These are phyloP conservation scores for Penicillium glabrum DNA, from an alignment of 2,329 filamentous ascomycete species.

Conservation along the genomic window DNA sequence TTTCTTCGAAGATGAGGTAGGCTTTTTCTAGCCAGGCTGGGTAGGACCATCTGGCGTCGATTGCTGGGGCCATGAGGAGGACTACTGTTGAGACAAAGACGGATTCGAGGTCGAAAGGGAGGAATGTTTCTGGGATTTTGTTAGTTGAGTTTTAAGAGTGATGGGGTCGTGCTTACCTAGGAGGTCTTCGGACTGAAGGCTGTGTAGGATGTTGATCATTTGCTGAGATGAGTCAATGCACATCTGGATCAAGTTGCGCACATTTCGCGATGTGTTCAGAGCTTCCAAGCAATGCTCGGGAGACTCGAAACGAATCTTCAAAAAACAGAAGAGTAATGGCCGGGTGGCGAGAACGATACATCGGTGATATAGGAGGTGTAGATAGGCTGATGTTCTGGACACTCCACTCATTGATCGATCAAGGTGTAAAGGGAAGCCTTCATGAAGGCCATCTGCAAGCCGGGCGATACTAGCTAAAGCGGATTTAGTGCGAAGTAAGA, in stretches of 20 bases:
- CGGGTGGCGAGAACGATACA: conserved; percentile 16
- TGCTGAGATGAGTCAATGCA: conserved; percentile 47
- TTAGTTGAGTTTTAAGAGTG: not conserved
- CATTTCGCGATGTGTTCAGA: conserved; percentile 37
- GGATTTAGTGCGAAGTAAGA: conserved; percentile 41
- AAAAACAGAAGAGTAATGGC: conserved; percentile 37
- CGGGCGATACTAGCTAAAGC: conserved; percentile 41
- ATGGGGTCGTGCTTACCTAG: conserved; percentile 39
- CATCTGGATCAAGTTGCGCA: conserved; percentile 41
- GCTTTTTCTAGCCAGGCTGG: conserved; percentile 43
- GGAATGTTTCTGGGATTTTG: conserved; percentile 44
- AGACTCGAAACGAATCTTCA: conserved; percentile 37
- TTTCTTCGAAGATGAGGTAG: conserved; percentile 48
- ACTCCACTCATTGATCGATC: conserved; percentile 40
- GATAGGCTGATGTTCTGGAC: conserved; percentile 44
- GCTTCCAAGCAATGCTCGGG: conserved; percentile 28
- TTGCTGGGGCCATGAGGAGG: conserved; percentile 25
- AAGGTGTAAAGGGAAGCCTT: conserved; percentile 38
- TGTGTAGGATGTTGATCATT: conserved; percentile 45
- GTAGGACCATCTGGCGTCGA: conserved; percentile 38
- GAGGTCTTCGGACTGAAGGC: conserved; percentile 48
- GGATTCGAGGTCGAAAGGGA: conserved; percentile 27
- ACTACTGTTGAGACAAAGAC: conserved; percentile 18
- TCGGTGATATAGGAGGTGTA: conserved; percentile 32
- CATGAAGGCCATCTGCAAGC: conserved; percentile 42